A percentile compares a stretch with the other conserved stretches of the same genome.
These are phyloP conservation scores for Globisporangium paroecandrum DNA, from an alignment of 352 stramenopile genomes.

Conservation along the genomic window DNA sequence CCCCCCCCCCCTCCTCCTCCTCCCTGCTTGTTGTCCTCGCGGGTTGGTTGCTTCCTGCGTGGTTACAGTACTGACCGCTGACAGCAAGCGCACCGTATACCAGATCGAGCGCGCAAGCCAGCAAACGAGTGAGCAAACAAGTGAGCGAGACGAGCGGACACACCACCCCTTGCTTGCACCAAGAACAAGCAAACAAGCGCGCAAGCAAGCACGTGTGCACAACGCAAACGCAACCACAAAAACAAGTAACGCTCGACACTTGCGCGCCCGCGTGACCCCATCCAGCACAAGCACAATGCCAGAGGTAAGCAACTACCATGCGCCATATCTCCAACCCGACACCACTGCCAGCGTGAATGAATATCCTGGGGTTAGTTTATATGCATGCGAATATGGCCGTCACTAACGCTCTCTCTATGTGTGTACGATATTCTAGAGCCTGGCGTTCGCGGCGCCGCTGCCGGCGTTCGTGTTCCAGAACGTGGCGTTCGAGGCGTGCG, in stretches of 20 bases:
- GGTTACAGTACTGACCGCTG: constrained; percentile 8
- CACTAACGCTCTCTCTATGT: background rate
- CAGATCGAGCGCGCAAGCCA: background rate
- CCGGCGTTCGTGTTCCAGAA: constrained; percentile 66
- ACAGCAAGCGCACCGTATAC: background rate
- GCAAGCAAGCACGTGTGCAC: background rate
- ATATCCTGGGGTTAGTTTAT: background rate
- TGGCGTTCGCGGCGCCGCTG: constrained; percentile 52
- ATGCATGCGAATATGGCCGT: background rate
- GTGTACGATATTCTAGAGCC: constrained; percentile 28
- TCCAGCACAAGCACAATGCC: constrained; percentile 23
- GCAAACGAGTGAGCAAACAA: background rate
- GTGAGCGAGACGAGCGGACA: too few species aligned
- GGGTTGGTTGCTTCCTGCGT: background rate
- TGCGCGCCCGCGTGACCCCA: background rate
- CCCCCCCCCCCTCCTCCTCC: background rate
- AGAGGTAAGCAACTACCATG: constrained; percentile 25
- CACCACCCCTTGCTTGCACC: background rate
- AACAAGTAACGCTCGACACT: background rate
- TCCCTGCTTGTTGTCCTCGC: background rate
- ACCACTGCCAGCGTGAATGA: background rate
- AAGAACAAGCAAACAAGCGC: constrained; percentile 15
- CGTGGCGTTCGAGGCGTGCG: constrained; percentile 45
- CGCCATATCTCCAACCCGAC: background rate
- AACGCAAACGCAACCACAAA: background rate